Conservation (phyloP, 306 rosid species). For the Luffa acutangula region DNA sequence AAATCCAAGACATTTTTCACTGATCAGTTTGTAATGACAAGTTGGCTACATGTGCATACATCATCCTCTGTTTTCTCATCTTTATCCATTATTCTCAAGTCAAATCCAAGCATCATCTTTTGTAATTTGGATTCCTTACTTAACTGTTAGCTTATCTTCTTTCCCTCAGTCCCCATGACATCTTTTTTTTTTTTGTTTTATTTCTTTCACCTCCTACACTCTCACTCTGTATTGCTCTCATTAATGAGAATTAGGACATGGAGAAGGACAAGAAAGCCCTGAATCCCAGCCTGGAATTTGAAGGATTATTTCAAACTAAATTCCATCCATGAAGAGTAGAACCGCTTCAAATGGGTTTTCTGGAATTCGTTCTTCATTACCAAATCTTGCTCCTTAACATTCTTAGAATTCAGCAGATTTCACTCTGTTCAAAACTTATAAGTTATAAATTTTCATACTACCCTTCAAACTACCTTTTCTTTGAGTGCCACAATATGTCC, state of each 20-base stretch:
- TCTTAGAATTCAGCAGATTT: background rate
- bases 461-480: background rate
- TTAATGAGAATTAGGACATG: background rate
- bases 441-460: background rate
- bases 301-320: background rate
- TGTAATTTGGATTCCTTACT: background rate
- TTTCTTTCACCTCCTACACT: background rate
- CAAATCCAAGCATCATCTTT: background rate
- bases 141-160: background rate
- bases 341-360: background rate
- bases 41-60: background rate
- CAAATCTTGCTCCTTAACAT: background rate
- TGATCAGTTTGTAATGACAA: background rate
- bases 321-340: background rate
- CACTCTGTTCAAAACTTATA: background rate
- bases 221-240: background rate
- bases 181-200: background rate
- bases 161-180: background rate
- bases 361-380: background rate
- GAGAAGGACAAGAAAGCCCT: background rate
- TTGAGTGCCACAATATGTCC: too few species aligned
- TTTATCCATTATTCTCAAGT: background rate
- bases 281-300: background rate
- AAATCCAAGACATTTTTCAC: background rate
- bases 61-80: background rate